These are phyloP conservation scores for Fusarium subtropicale DNA, from an alignment of 2,329 filamentous ascomycete species.

Conservation along the genomic window DNA sequence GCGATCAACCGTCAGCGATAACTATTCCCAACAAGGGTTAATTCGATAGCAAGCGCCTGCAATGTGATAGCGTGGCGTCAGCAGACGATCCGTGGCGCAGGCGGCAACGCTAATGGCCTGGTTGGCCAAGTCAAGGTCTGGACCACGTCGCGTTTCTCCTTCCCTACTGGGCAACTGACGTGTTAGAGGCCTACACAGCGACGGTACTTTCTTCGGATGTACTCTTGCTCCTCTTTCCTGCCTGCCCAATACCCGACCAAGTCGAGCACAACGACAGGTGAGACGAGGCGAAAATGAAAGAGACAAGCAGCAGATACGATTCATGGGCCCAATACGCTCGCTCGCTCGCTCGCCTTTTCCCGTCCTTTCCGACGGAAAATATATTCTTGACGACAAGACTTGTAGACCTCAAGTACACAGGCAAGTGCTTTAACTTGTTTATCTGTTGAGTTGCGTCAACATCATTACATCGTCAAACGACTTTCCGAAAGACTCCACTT, in stretches of 20 bases:
- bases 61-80: constrained; percentile 41
- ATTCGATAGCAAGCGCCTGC: constrained; percentile 24
- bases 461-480: constrained; percentile 36
- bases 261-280: constrained; percentile 17
- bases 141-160: constrained; percentile 9
- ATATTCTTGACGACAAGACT: neutral
- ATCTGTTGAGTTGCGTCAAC: constrained; percentile 15
- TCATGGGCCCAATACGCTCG: constrained; percentile 9
- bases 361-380: neutral
- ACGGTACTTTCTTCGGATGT: constrained; percentile 30
- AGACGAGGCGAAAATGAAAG: constrained; percentile 30
- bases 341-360: constrained; percentile 5
- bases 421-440: neutral
- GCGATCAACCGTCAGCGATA: constrained; percentile 14
- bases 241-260: constrained; percentile 12
- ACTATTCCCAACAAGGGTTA: constrained; percentile 36
- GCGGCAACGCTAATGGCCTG: constrained; percentile 18
- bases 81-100: constrained; percentile 32
- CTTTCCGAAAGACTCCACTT: constrained; percentile 30
- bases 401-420: neutral
- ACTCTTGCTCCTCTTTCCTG: constrained; percentile 20
- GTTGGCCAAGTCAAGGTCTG: constrained; percentile 28
- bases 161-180: constrained; percentile 15
- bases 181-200: constrained; percentile 18
- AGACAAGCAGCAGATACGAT: constrained; percentile 15